Evolutionary conservation across 495 filamentous ascomycete genomes (phyloP).

Genomic region (Podospora didyma): DNA sequence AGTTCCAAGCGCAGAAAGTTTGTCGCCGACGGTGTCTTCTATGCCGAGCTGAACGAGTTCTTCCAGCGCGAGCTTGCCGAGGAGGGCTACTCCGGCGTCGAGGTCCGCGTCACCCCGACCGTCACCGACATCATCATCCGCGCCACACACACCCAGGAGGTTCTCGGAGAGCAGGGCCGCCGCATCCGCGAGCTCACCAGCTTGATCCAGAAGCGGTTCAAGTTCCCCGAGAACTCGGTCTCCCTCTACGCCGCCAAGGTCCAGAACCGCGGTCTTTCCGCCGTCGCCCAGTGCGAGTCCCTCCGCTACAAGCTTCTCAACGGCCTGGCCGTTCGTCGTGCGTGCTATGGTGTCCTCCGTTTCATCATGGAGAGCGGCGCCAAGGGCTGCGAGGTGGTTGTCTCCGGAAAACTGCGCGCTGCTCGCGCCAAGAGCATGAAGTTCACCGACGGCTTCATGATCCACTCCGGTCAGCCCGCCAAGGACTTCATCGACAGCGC

Average conservation of each 20-base stretch:
- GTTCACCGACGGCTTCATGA: slow-evolving; percentile 99
- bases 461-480: slow-evolving; percentile 99
- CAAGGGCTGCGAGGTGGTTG: slow-evolving; percentile 99
- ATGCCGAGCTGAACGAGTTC: slow-evolving; percentile 99
- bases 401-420: slow-evolving; percentile 96
- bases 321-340: slow-evolving; percentile 93
- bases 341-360: slow-evolving; percentile 98
- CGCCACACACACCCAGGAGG: slow-evolving; percentile 99
- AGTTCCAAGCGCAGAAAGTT: slow-evolving; percentile 99
- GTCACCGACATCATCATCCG: slow-evolving; percentile 99
- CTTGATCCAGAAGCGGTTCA: slow-evolving; percentile 99
- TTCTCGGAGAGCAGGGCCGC: slow-evolving; percentile 98
- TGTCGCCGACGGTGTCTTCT: slow-evolving; percentile 99
- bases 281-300: slow-evolving; percentile 99
- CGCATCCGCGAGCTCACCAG: slow-evolving; percentile 99
- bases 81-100: slow-evolving; percentile 99
- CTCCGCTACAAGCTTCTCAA: slow-evolving; percentile 99
- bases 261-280: slow-evolving; percentile 98
- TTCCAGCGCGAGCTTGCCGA: slow-evolving; percentile 99
- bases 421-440: slow-evolving; percentile 99
- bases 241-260: slow-evolving; percentile 99
- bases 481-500: slow-evolving; percentile 99
- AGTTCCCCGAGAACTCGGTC: slow-evolving; percentile 99
- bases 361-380: slow-evolving; percentile 99
- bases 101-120: slow-evolving; percentile 98